phyloP scores from a whole-genome alignment of 495 filamentous ascomycete species.

The Aspergillus ostianus region DNA sequence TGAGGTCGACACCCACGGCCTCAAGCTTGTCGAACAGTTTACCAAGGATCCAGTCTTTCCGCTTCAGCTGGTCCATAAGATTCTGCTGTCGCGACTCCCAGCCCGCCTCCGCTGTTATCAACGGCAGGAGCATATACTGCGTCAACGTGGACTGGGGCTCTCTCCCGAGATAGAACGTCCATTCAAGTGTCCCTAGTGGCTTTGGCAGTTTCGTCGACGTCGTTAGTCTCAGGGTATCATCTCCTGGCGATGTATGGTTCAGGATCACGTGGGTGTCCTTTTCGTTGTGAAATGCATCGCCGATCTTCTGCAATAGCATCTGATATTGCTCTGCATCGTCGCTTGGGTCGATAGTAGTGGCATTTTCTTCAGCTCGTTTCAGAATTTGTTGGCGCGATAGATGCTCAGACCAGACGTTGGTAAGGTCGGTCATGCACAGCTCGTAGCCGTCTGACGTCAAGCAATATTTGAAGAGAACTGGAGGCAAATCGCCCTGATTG shows the following conservation, averaged over 20 bases:
- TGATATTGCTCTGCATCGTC: conserved; percentile 69
- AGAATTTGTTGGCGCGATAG: conserved; percentile 63
- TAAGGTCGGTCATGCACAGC: conserved; percentile 79
- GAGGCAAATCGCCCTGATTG: conserved; percentile 31
- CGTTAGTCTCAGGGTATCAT: conserved; percentile 51
- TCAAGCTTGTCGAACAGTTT: conserved; percentile 80
- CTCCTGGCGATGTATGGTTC: conserved; percentile 19
- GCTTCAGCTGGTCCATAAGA: conserved; percentile 58
- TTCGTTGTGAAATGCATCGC: conserved; percentile 54
- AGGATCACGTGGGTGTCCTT: conserved; percentile 35
- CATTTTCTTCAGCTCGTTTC: conserved; percentile 59
- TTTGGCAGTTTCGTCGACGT: conserved; percentile 62
- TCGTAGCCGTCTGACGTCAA: conserved; percentile 60
- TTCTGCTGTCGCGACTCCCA: conserved; percentile 50
- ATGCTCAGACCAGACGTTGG: conserved; percentile 77
- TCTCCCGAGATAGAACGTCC: conserved; percentile 61
- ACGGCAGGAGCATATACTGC: conserved; percentile 64
- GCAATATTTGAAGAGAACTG: conserved; percentile 53
- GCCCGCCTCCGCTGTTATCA: conserved; percentile 58
- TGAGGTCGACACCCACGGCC: conserved; percentile 62
- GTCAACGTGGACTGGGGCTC: conserved; percentile 53
- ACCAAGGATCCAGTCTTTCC: conserved; percentile 77
- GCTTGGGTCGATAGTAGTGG: conserved; percentile 81
- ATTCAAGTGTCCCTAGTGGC: conserved; percentile 65
- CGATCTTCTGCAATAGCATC: conserved; percentile 71